Conservation (phyloP, 805 yeast genomes). For the Candida insectalens region DNA sequence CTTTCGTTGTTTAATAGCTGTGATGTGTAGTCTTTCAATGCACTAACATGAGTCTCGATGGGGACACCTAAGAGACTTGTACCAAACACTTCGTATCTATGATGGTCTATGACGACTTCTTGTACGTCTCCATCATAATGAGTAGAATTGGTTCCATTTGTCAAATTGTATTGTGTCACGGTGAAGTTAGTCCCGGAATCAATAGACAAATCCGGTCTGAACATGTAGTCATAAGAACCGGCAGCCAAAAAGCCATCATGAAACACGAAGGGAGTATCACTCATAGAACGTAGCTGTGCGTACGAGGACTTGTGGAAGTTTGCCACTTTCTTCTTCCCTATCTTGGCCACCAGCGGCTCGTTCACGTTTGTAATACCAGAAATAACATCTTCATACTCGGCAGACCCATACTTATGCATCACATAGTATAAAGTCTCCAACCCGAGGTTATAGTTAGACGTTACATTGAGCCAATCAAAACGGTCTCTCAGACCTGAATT, state of each 20-base stretch:
- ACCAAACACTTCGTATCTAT: constrained; percentile 83
- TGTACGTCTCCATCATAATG: constrained; percentile 28
- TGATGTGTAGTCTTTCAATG: constrained; percentile 42
- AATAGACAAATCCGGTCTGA: constrained; percentile 14
- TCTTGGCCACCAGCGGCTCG: constrained; percentile 72
- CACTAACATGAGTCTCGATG: constrained; percentile 51
- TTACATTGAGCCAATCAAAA: constrained; percentile 42
- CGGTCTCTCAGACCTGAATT: constrained; percentile 79
- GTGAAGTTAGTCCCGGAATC: constrained; percentile 5
- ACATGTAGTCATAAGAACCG: constrained; percentile 44
- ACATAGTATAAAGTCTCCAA: constrained; percentile 44
- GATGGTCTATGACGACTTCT: constrained; percentile 79
- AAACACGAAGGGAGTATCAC: constrained; percentile 37
- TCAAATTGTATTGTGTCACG: constrained; percentile 4
- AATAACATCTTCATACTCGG: constrained; percentile 58
- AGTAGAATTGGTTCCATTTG: constrained; percentile 5
- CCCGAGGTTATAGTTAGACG: constrained; percentile 36
- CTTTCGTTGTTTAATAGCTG: constrained; percentile 26
- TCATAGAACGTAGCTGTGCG: constrained; percentile 28
- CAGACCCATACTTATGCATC: constrained; percentile 52
- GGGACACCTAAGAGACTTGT: constrained; percentile 43
- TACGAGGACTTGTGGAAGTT: constrained; percentile 34
- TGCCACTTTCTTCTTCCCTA: constrained; percentile 33
- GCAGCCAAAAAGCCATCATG: constrained; percentile 58
- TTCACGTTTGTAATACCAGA: constrained; percentile 79